phyloP scores from a whole-genome alignment of 2,329 filamentous ascomycete genomes.

The Xylaria sp. region DNA sequence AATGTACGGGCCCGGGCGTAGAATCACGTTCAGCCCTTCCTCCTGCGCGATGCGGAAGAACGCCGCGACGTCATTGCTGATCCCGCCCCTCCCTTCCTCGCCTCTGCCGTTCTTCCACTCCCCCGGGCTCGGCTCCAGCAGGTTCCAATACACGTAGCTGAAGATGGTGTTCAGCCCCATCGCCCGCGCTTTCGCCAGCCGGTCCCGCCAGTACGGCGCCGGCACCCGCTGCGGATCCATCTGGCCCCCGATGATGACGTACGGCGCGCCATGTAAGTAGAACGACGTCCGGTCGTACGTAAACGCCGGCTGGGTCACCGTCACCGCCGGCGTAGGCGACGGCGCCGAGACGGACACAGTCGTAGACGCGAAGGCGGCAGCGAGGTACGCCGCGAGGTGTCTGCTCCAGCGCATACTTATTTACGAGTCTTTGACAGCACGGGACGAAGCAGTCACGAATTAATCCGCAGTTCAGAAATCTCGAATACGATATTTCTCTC shows the following conservation, averaged over 20 bases:
- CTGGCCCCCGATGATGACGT: constrained; percentile 59
- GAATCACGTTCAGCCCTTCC: constrained; percentile 57
- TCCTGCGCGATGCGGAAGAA: constrained; percentile 61
- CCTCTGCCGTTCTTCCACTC: constrained; percentile 50
- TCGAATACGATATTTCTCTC: neutral
- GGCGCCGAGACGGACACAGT: constrained; percentile 11
- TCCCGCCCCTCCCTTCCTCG: constrained; percentile 32
- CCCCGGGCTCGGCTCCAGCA: constrained; percentile 55
- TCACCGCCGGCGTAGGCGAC: neutral
- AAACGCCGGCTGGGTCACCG: constrained; percentile 44
- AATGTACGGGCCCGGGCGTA: constrained; percentile 60
- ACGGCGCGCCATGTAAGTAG: constrained; percentile 53
- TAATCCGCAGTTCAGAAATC: no score
- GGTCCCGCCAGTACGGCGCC: constrained; percentile 57
- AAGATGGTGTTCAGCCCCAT: constrained; percentile 64
- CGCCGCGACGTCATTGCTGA: constrained; percentile 58
- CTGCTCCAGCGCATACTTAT: constrained; percentile 24
- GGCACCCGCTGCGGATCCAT: constrained; percentile 63
- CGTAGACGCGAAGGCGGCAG: neutral
- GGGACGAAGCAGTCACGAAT: neutral
- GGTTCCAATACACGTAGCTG: constrained; percentile 62
- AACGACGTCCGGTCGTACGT: constrained; percentile 54
- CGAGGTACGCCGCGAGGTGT: constrained; percentile 15
- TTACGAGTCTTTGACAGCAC: neutral
- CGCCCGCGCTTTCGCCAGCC: constrained; percentile 55